Conservation (phyloP, 371 early-diverging fungal genomes). For the Blastocladiella emersonii region DNA sequence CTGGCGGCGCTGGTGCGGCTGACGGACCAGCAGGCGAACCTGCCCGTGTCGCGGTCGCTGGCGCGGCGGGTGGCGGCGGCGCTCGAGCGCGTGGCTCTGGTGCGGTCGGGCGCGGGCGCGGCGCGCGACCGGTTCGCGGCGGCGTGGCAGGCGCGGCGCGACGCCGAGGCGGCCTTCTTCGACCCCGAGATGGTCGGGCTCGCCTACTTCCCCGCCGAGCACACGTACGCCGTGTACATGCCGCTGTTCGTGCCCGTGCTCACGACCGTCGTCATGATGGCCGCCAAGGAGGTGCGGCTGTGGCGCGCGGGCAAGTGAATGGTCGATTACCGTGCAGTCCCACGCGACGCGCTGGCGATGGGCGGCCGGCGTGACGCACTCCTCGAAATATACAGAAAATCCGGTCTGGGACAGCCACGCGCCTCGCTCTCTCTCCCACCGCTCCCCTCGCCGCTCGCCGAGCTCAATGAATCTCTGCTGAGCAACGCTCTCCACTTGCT, state of each 20-base stretch:
- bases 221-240: conserved; percentile 91
- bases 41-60: conserved; percentile 51
- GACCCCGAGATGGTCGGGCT: conserved; percentile 91
- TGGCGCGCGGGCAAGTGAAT: background rate
- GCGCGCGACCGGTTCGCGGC: conserved; percentile 12
- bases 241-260: conserved; percentile 88
- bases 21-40: conserved; percentile 66
- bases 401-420: too few relatives aligned
- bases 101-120: conserved; percentile 22
- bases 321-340: too few relatives aligned
- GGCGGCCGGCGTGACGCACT: too few relatives aligned
- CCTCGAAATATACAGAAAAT: too few relatives aligned
- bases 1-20: conserved; percentile 61
- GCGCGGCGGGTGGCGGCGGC: conserved; percentile 7
- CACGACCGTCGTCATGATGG: conserved; percentile 29
- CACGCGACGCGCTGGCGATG: too few relatives aligned
- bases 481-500: too few relatives aligned
- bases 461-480: too few relatives aligned
- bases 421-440: too few relatives aligned
- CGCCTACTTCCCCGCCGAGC: conserved; percentile 94
- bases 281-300: background rate
- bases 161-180: conserved; percentile 82
- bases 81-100: conserved; percentile 19
- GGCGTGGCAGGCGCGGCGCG: conserved; percentile 37
- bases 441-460: too few relatives aligned